Conservation (phyloP, 2,329 filamentous ascomycete genomes). For the Cladosporium cucumerinum region DNA sequence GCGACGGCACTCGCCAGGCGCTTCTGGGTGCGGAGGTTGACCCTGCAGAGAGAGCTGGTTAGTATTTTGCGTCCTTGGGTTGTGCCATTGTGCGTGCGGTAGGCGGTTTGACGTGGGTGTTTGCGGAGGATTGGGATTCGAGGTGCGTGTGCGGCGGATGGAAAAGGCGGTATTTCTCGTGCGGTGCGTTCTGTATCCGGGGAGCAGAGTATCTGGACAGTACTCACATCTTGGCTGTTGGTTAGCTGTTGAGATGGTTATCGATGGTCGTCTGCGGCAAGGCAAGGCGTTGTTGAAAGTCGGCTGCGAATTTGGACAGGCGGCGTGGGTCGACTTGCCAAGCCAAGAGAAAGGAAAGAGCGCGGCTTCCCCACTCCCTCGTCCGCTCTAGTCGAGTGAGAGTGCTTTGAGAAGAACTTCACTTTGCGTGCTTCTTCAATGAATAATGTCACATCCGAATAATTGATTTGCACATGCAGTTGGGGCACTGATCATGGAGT, state of each 20-base stretch:
- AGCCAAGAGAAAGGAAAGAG: not conserved
- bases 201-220: conserved; percentile 5
- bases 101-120: conserved; percentile 16
- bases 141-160: conserved; percentile 9
- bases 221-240: conserved; percentile 18
- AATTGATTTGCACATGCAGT: not conserved
- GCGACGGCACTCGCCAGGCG: conserved; percentile 98
- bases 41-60: conserved; percentile 59
- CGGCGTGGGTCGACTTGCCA: not conserved
- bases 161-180: not conserved
- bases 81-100: conserved; percentile 10
- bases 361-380: not conserved
- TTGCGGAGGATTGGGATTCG: conserved; percentile 10
- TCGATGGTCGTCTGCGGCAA: conserved; percentile 17
- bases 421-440: not conserved
- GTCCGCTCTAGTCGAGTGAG: not conserved
- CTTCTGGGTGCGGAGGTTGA: conserved; percentile 99
- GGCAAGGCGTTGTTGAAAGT: conserved; percentile 9
- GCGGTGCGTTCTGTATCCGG: conserved; percentile 3
- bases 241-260: conserved; percentile 16
- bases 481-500: not conserved
- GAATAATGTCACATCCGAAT: not conserved
- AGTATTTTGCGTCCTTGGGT: conserved; percentile 21
- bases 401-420: not conserved
- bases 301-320: not conserved